Percentiles rank a stretch among this genome's conserved stretches.
Evolutionary conservation across 305 asterid species (phyloP).

Genomic region (Rubia occidens): DNA sequence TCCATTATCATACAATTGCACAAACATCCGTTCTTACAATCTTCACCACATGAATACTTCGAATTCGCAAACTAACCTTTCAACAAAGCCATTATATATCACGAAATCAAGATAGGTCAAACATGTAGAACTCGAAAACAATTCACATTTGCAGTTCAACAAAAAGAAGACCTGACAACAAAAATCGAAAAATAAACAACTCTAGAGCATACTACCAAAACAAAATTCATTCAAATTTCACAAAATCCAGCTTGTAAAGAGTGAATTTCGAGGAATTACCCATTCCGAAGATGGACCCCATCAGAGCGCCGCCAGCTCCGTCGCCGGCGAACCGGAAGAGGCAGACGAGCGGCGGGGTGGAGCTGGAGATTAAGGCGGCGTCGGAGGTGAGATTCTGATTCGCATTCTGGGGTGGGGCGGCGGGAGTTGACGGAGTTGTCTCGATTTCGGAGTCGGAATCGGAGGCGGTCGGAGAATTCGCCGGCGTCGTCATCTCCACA

Average conservation of each 20-base stretch:
- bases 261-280: slow-evolving; percentile 27
- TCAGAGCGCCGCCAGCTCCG: slow-evolving; percentile 63
- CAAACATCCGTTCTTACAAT: not conserved
- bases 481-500: slow-evolving; percentile 44
- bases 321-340: slow-evolving; percentile 57
- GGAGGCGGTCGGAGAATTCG: slow-evolving; percentile 24
- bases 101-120: too few relatives aligned
- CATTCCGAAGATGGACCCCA: slow-evolving; percentile 75
- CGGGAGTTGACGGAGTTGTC: slow-evolving; percentile 20
- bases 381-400: slow-evolving; percentile 26
- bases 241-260: not conserved
- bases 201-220: not conserved
- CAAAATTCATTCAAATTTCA: not conserved
- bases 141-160: not conserved
- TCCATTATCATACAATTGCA: not conserved
- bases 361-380: slow-evolving; percentile 29
- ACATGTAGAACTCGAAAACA: not conserved
- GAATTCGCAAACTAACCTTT: not conserved
- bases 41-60: not conserved
- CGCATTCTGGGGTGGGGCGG: slow-evolving; percentile 7
- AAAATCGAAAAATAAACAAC: not conserved
- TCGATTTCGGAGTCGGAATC: slow-evolving; percentile 52
- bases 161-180: not conserved
- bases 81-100: not conserved
- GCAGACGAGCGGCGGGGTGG: slow-evolving; percentile 62